phyloP scores from a whole-genome alignment of 805 yeast genomes.

The Cyberlindnera saturnus region DNA sequence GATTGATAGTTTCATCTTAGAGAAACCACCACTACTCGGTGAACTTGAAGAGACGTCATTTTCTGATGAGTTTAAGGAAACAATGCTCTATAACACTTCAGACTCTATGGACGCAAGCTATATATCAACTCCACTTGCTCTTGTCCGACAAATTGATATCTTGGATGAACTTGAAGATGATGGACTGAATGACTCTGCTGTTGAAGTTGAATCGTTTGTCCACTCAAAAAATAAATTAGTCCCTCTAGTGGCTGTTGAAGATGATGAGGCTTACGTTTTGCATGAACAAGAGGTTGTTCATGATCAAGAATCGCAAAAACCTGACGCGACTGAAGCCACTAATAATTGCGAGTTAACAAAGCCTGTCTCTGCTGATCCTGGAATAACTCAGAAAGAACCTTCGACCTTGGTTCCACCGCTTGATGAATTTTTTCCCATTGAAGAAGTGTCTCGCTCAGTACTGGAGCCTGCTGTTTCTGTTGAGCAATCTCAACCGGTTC shows the following conservation, averaged over 20 bases:
- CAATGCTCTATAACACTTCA: slow-evolving; percentile 13
- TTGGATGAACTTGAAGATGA: background rate
- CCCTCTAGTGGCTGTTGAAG: background rate
- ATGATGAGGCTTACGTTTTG: background rate
- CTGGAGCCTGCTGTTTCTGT: too few species aligned
- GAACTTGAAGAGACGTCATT: slow-evolving; percentile 9
- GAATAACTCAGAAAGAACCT: too few species aligned
- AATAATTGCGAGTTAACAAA: too few species aligned
- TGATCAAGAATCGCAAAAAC: too few species aligned
- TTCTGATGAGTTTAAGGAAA: slow-evolving; percentile 15
- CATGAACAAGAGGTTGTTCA: background rate
- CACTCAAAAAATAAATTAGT: too few species aligned
- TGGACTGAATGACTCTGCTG: too few species aligned
- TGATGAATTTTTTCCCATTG: too few species aligned
- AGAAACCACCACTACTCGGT: slow-evolving; percentile 6
- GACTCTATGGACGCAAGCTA: slow-evolving; percentile 11
- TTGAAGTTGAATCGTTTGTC: too few species aligned
- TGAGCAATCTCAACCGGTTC: background rate
- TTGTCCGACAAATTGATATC: background rate
- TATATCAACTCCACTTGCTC: slow-evolving; percentile 2
- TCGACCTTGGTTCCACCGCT: too few species aligned
- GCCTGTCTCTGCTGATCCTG: too few species aligned
- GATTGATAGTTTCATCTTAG: slow-evolving; percentile 3
- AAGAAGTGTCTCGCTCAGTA: too few species aligned
- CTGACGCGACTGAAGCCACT: too few species aligned